Evolutionary conservation across 108 stramenopile genomes (phyloP).

Genomic region (Cylindrotheca fusiformis): DNA sequence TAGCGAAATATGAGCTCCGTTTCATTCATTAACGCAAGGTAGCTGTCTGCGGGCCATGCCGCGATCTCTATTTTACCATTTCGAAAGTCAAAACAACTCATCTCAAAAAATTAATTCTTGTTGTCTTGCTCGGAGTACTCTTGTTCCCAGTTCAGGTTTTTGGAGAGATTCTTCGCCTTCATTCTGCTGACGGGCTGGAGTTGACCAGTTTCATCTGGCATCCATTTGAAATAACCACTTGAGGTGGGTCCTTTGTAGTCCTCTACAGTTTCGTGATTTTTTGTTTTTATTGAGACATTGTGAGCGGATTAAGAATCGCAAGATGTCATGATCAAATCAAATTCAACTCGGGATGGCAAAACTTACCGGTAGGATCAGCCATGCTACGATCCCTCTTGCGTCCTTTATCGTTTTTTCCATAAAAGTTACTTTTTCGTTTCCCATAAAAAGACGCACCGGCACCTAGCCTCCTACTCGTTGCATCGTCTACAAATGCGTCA

Average conservation of each 20-base stretch:
- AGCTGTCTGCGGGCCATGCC: too few relatives aligned
- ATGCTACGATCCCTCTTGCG: slow-evolving; percentile 56
- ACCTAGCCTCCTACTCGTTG: slow-evolving; percentile 73
- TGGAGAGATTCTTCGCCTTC: slow-evolving; percentile 72
- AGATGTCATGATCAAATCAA: not conserved
- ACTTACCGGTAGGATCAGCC: slow-evolving; percentile 39
- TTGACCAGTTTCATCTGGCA: slow-evolving; percentile 65
- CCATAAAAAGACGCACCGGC: slow-evolving; percentile 82
- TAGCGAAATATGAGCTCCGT: too few relatives aligned
- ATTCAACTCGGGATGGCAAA: not conserved
- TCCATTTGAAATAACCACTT: slow-evolving; percentile 83
- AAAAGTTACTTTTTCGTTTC: slow-evolving; percentile 48
- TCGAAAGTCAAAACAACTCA: too few relatives aligned
- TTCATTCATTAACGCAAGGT: too few relatives aligned
- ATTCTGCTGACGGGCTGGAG: slow-evolving; percentile 70
- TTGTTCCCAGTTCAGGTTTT: slow-evolving; percentile 36
- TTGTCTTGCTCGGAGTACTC: slow-evolving; percentile 19
- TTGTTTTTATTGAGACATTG: not conserved
- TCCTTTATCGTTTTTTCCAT: slow-evolving; percentile 59
- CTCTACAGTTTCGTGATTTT: slow-evolving; percentile 21
- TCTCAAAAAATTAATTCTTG: slow-evolving; percentile 1
- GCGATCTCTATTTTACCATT: too few relatives aligned
- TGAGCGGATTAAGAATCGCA: not conserved
- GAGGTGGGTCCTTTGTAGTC: slow-evolving; percentile 78
- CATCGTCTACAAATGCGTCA: slow-evolving; percentile 90